These are phyloP conservation scores for Penicillium vulpinum DNA, from an alignment of 2,329 filamentous ascomycete species.

Conservation along the genomic window DNA sequence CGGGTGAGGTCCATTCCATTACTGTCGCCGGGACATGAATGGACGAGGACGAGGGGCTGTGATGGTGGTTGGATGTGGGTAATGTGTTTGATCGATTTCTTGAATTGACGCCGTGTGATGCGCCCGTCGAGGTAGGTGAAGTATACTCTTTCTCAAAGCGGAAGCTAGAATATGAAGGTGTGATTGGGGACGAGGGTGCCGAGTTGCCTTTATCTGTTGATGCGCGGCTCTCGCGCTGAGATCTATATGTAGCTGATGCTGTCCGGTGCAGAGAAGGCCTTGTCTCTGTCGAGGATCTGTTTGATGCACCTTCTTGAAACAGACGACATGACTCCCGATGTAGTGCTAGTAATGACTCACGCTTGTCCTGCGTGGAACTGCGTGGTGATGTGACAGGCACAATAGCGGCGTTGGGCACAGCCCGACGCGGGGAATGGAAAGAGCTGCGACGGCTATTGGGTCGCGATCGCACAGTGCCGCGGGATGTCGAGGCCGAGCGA, in stretches of 20 bases:
- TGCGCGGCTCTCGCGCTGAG: conserved; percentile 9
- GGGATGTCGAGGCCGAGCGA: conserved; percentile 38
- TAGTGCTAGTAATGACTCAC: conserved; percentile 39
- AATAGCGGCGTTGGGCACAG: conserved; percentile 25
- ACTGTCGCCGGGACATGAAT: conserved; percentile 38
- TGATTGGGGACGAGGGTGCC: conserved; percentile 20
- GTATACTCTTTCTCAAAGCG: conserved; percentile 12
- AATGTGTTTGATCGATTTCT: conserved; percentile 22
- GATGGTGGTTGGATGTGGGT: conserved; percentile 12
- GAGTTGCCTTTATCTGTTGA: conserved; percentile 20
- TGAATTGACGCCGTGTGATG: conserved; percentile 3
- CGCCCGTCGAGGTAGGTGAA: background rate
- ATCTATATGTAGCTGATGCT: conserved; percentile 10
- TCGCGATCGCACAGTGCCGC: conserved; percentile 33
- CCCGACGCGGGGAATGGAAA: conserved; percentile 31
- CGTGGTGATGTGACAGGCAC: conserved; percentile 25
- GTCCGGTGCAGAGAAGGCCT: conserved; percentile 7
- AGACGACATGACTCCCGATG: conserved; percentile 45
- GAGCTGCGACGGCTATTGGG: conserved; percentile 32
- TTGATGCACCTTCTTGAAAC: conserved; percentile 31
- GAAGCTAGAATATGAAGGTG: conserved; percentile 16
- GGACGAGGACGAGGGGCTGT: conserved; percentile 25
- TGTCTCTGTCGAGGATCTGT: conserved; percentile 2
- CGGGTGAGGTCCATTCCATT: conserved; percentile 50
- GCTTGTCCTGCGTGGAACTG: conserved; percentile 25